Evolutionary conservation across 2,329 filamentous ascomycete genomes (phyloP), one percentile per base, ranked within the genome.

Genomic region (Fusarium aywerte): DNA sequence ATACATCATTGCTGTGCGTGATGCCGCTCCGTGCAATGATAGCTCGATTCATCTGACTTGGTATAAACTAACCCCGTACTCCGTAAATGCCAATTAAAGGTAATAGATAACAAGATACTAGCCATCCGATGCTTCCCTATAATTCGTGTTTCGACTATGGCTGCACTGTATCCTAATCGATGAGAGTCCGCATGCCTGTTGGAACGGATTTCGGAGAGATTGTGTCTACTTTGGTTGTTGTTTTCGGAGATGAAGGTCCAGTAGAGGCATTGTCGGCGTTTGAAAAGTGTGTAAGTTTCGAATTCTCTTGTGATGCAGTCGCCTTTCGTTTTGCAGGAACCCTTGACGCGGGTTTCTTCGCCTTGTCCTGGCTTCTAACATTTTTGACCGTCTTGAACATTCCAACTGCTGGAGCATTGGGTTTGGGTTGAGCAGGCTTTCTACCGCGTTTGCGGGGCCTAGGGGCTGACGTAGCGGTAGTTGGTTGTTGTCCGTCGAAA

Each of bases 151-250:
- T 49, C 21, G 42, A 44, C 31, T 21, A 33, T 47, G 42, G 23
- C 47, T 50, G 35, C 48, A 47, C 27, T 35, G 9, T 45, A 18
- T 27, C 23, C 43, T 62, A 67, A 48, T 81, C 73, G 59, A 83
- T 75, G 16, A 83, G 62, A n/a, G 69, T 68, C 20, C 65, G 73
- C 78, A 84, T 79, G 29, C 76, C 77, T 16, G 74, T 75, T 6
- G 82, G 83, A 20, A 80, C 70, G 5, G 78, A 79, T 27, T 73
- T 77, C 8, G 82, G 81, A 25, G 81, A 83, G 35, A 84, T 82
- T 7, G 81, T 83, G 21, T 78, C 68, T 32, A 69, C 47, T 71
- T 62, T 53, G 5, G 40, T 59, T 11, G 56, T 31, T 35, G 52
- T 45, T 9, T 53, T 61, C 6, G 74, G 73, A 23, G 71, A 72